phyloP scores from a whole-genome alignment of 306 rosid genomes.

The Mucuna pruriens region DNA sequence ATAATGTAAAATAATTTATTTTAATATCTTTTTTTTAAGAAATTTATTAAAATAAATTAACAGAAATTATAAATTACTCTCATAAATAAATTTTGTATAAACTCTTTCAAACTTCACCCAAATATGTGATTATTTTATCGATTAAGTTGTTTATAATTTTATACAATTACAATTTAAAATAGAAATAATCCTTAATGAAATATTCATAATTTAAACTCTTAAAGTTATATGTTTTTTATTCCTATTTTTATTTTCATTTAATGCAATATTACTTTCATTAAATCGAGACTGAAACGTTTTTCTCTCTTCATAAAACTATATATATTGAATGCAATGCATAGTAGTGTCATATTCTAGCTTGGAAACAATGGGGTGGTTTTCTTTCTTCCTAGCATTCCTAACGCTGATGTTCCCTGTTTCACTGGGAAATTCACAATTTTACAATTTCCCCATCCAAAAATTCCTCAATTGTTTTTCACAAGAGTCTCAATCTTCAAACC shows the following conservation, averaged over 20 bases:
- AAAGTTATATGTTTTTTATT: too few relatives aligned
- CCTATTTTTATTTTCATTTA: background rate
- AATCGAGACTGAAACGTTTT: background rate
- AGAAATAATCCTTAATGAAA: too few relatives aligned
- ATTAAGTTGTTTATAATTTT: too few relatives aligned
- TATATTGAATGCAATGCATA: background rate
- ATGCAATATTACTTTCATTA: background rate
- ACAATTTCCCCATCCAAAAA: background rate
- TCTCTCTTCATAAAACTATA: background rate
- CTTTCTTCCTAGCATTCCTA: background rate
- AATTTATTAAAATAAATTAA: too few relatives aligned
- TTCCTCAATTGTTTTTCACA: background rate
- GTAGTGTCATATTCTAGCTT: background rate
- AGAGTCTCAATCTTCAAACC: background rate
- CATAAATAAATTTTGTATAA: too few relatives aligned
- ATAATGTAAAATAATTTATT: too few relatives aligned
- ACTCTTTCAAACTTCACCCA: too few relatives aligned
- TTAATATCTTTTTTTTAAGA: too few relatives aligned
- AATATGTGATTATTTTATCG: too few relatives aligned
- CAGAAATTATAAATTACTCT: too few relatives aligned
- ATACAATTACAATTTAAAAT: too few relatives aligned
- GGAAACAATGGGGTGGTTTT: background rate
- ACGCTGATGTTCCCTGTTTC: background rate
- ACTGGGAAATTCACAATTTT: background rate
- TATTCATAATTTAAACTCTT: too few relatives aligned